phyloP scores from a whole-genome alignment of 1,139 yeast genomes.

The Hyphopichia wangnamkhiaoensis region DNA sequence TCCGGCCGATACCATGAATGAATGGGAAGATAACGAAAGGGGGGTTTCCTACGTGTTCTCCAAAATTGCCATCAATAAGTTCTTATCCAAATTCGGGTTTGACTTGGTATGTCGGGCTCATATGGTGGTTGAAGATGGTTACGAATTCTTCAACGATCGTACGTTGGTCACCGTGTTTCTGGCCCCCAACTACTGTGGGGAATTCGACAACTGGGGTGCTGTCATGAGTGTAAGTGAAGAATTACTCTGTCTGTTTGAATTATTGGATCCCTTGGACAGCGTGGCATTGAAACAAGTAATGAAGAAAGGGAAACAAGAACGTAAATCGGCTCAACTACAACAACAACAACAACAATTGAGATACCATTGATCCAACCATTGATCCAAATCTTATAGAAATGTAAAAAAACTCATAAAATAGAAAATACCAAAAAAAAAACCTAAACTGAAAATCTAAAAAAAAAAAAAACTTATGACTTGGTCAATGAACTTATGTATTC shows the following conservation, averaged over 20 bases:
- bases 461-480: background rate
- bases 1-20: constrained; percentile 91
- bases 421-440: background rate
- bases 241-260: constrained; percentile 85
- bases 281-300: constrained; percentile 90
- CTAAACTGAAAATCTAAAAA: background rate
- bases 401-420: background rate
- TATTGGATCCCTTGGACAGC: constrained; percentile 90
- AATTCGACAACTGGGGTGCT: constrained; percentile 98
- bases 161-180: constrained; percentile 92
- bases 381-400: background rate
- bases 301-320: constrained; percentile 82
- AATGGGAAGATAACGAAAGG: constrained; percentile 98
- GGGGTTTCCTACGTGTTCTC: constrained; percentile 97
- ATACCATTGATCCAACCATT: background rate
- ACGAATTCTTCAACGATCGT: constrained; percentile 92
- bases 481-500: background rate
- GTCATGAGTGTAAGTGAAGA: constrained; percentile 97
- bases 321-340: constrained; percentile 55
- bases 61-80: constrained; percentile 88
- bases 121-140: constrained; percentile 99
- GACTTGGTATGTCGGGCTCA: constrained; percentile 97
- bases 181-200: constrained; percentile 98
- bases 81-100: constrained; percentile 82
- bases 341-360: constrained; percentile 12